Evolutionary conservation across 2,329 filamentous ascomycete genomes (phyloP).

Genomic region (Triangularia setosa): DNA sequence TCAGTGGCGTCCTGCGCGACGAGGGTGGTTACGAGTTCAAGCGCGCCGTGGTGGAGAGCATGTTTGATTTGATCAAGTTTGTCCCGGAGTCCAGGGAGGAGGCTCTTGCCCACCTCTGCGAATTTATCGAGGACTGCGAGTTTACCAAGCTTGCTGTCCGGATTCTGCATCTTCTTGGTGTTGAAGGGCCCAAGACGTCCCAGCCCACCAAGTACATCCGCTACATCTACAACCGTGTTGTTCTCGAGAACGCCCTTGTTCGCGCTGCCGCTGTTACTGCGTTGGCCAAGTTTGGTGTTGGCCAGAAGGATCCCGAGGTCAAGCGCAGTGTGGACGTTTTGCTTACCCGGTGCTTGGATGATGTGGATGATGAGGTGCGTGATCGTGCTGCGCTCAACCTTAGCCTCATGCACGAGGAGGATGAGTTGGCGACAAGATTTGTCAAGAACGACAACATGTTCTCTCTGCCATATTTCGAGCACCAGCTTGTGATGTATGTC

Average conservation of each 20-base stretch:
- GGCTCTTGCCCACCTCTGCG: constrained; percentile 90
- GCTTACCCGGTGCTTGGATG: constrained; percentile 88
- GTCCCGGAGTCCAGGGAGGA: constrained; percentile 81
- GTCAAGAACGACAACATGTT: constrained; percentile 98
- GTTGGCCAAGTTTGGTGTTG: constrained; percentile 93
- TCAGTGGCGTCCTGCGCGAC: constrained; percentile 92
- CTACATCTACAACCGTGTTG: constrained; percentile 98
- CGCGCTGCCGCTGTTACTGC: constrained; percentile 93
- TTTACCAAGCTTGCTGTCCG: constrained; percentile 97
- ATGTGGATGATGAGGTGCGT: constrained; percentile 95
- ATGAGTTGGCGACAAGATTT: constrained; percentile 79
- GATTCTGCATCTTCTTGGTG: constrained; percentile 87
- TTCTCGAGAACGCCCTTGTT: constrained; percentile 94
- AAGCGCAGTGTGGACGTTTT: constrained; percentile 94
- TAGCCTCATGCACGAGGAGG: constrained; percentile 86
- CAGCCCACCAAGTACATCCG: constrained; percentile 98
- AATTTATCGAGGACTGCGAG: constrained; percentile 99
- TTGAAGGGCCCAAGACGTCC: constrained; percentile 90
- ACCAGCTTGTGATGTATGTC: constrained; percentile 96
- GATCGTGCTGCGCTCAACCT: constrained; percentile 93
- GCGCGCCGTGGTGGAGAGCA: constrained; percentile 94
- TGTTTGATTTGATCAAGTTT: constrained; percentile 99
- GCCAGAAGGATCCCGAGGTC: constrained; percentile 92
- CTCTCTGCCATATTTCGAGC: constrained; percentile 89
- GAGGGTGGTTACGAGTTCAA: constrained; percentile 99